phyloP scores from a whole-genome alignment of 2,329 filamentous ascomycete species.

The Aureobasidium sp. region DNA sequence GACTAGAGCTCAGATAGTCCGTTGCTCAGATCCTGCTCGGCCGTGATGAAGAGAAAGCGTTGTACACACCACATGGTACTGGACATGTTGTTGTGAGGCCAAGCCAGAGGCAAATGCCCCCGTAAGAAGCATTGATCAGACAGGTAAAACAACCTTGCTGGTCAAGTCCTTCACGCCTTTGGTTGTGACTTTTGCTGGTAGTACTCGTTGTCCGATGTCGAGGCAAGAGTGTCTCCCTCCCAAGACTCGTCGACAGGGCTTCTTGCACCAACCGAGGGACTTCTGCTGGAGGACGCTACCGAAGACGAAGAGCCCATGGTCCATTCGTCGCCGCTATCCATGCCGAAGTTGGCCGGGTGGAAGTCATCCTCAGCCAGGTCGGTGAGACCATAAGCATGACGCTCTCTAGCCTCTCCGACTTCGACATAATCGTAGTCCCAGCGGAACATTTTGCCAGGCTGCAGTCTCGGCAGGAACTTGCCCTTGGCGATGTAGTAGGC shows the following conservation, averaged over 20 bases:
- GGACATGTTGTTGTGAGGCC: background rate
- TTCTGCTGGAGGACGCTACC: slow-evolving; percentile 59
- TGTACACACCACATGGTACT: background rate
- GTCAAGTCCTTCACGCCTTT: background rate
- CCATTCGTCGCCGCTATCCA: slow-evolving; percentile 73
- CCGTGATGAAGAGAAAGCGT: background rate
- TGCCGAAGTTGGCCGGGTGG: slow-evolving; percentile 37
- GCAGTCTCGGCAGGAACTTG: slow-evolving; percentile 73
- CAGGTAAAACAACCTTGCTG: background rate
- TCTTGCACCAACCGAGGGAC: slow-evolving; percentile 44
- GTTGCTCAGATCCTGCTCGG: background rate
- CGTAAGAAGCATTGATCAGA: background rate
- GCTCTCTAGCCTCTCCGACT: slow-evolving; percentile 57
- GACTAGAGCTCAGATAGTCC: background rate
- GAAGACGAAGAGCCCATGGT: slow-evolving; percentile 77
- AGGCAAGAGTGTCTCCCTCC: slow-evolving; percentile 51
- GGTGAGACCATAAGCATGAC: slow-evolving; percentile 50
- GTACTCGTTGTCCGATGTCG: slow-evolving; percentile 36
- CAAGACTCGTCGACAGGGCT: slow-evolving; percentile 52
- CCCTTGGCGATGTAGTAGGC: slow-evolving; percentile 78
- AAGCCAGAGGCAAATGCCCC: background rate
- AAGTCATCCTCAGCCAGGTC: slow-evolving; percentile 48
- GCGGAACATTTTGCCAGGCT: slow-evolving; percentile 76
- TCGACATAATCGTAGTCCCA: slow-evolving; percentile 97
- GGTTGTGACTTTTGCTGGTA: slow-evolving; percentile 1